Evolutionary conservation across 2,329 filamentous ascomycete genomes (phyloP), one percentile per base, ranked within the genome.

Genomic region (Lasiodiplodia sp.): DNA sequence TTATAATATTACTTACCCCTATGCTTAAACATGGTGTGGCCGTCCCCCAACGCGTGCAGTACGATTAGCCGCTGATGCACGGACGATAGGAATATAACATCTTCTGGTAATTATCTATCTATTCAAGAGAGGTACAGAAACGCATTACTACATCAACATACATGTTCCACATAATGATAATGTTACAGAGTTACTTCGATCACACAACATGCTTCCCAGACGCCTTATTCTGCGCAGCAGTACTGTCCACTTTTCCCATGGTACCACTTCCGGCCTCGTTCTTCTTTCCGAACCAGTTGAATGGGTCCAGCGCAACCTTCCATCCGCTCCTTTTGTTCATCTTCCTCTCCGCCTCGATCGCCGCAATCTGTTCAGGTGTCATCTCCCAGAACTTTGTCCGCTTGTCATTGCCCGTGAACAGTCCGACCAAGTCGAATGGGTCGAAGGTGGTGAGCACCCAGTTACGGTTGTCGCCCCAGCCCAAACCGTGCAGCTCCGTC

Each of bases 381-480:
- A 79, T 74, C 66, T 80, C 76, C 79, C 78, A 80, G 66, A 79
- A 79, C 70, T 75, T 73, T 0, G 72, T 79, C 71, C 78, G 73
- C 66, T 78, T 75, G 58, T 80, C 78, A 6, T 69, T 74, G 1
- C 78, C 76, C 4, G 66, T 75, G 23, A 75, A 8, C 37, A 79
- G 66, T 0, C 78, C 78, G 72, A 73, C 75, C 2, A 80, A 2
- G 67, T 80, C 79, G 64, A 80, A 75, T 0, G 79, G 78, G 69
- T 80, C 78, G 64, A 79, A 75, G 5, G 78, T 55, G 0, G 77
- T 86, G 4, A 82, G 60, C 8, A 83, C 69, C 71, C 82, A 83
- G 7, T 77, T 80, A 16, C 85, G 77, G 51, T 80, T 77, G 71
- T 87, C 84, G 3, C 81, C 74, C 77, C 82, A 86, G 0, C 84